Evolutionary conservation across 768 basidiomycete species (phyloP), one percentile per base, ranked within the genome.

Genomic region (Psilocybe sp.): DNA sequence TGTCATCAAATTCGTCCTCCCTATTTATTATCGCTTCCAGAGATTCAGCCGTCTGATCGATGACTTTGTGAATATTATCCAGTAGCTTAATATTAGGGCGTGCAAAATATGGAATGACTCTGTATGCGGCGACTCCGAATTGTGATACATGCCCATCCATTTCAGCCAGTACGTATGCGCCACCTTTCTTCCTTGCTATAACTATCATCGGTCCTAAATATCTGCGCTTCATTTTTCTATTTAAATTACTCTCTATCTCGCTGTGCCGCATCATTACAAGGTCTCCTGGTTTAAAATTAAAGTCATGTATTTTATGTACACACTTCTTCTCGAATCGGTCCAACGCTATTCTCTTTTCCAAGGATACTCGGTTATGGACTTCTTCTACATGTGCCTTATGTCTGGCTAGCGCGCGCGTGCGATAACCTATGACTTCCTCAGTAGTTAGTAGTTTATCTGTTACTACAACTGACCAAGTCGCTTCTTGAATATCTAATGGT

Each of bases 151-250:
- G 35, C 1, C 60, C 54, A 43, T 52, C 46, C 32, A 61, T 37
- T 40, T 60, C 59, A 1, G 47, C 49, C 16, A 61, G 11, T 2
- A 53, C 43, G 33, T 58, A 61, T 14, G 52, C 33, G 1, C 59
- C 59, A 7, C 59, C 59, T 37, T 40, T 40, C 15, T 46, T 51
- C 11, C 58, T 53, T 5, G 47, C 8, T 11, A 65, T 43, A 0
- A 70, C 60, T 15, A 61, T 42, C 40, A 59, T 60, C 3, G 68
- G 68, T n/a, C 65, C 65, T 8, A 58, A 40, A 44, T 67, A 69
- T 8, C 56, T 13, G 0, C 46, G 28, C 12, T 56, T 57, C 28
- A 61, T 60, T 40, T 69, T 69, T 2, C 44, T 20, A 33, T 60
- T 56, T 4, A 65, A 32, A 1, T 59, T 53, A 9, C 23, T 53